Conservation (phyloP, 2,329 filamentous ascomycete species). For the Conoideocrella luteorostrata region DNA sequence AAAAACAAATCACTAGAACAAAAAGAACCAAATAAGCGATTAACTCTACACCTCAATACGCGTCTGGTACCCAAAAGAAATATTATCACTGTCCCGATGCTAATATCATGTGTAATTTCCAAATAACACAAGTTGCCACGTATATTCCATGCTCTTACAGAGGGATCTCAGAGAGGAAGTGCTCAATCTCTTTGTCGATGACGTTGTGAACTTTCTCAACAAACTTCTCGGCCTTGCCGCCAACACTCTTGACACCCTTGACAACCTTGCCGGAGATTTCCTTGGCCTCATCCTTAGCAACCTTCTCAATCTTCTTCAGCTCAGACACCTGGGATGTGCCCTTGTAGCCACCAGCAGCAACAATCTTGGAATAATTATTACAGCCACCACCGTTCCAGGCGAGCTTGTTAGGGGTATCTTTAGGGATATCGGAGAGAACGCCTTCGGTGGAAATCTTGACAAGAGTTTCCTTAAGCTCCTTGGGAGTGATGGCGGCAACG, state of each 20-base stretch:
- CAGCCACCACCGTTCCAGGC: slow-evolving; percentile 98
- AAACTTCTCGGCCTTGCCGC: slow-evolving; percentile 53
- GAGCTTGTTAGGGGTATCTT: slow-evolving; percentile 85
- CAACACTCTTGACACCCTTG: slow-evolving; percentile 45
- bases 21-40: slow-evolving; percentile 11
- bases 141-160: slow-evolving; percentile 21
- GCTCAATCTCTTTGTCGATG: slow-evolving; percentile 54
- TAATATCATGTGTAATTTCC: neutral
- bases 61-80: slow-evolving; percentile 20
- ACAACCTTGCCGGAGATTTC: slow-evolving; percentile 49
- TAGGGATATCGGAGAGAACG: slow-evolving; percentile 74
- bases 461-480: slow-evolving; percentile 86
- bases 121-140: slow-evolving; percentile 1
- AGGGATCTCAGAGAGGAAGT: slow-evolving; percentile 49
- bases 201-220: slow-evolving; percentile 57
- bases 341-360: slow-evolving; percentile 67
- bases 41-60: slow-evolving; percentile 12
- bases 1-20: slow-evolving; percentile 7
- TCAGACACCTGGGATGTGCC: slow-evolving; percentile 36
- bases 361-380: slow-evolving; percentile 81
- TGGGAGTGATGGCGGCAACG: slow-evolving; percentile 81
- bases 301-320: slow-evolving; percentile 55
- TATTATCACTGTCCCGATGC: slow-evolving; percentile 3
- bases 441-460: slow-evolving; percentile 75
- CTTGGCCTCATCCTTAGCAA: slow-evolving; percentile 55